phyloP scores from a whole-genome alignment of 306 rosid genomes.

The Vigna unguiculata region DNA sequence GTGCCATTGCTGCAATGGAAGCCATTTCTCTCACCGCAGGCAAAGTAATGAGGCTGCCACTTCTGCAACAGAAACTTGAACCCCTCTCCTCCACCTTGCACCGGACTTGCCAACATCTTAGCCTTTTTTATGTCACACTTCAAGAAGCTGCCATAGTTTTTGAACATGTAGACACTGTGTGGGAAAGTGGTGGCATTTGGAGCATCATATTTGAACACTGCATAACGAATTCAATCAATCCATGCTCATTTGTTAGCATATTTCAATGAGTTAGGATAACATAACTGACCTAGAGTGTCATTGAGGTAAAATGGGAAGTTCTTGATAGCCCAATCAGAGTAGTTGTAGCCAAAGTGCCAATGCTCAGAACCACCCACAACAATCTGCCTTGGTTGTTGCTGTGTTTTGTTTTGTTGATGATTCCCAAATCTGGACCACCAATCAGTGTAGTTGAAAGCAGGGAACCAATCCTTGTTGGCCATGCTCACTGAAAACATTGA shows the following conservation, averaged over 20 bases:
- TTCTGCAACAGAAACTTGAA: slow-evolving; percentile 59
- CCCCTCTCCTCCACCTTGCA: slow-evolving; percentile 67
- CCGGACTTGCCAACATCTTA: slow-evolving; percentile 45
- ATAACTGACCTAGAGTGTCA: slow-evolving; percentile 64
- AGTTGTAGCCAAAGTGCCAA: slow-evolving; percentile 56
- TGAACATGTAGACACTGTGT: slow-evolving; percentile 70
- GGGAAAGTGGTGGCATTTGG: slow-evolving; percentile 57
- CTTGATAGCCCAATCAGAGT: slow-evolving; percentile 52
- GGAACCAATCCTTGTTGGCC: slow-evolving; percentile 58
- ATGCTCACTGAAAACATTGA: slow-evolving; percentile 31
- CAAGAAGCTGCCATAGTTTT: slow-evolving; percentile 49
- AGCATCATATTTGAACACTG: slow-evolving; percentile 77
- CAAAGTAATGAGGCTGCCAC: slow-evolving; percentile 70
- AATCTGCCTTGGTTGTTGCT: slow-evolving; percentile 43
- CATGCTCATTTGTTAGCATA: neutral
- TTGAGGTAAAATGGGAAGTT: slow-evolving; percentile 51
- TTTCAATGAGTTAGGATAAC: neutral
- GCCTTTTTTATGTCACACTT: slow-evolving; percentile 64
- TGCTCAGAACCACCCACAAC: slow-evolving; percentile 62
- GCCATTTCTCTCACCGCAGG: slow-evolving; percentile 66
- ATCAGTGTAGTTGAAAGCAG: slow-evolving; percentile 47
- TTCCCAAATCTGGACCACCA: slow-evolving; percentile 53
- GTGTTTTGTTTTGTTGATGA: slow-evolving; percentile 41
- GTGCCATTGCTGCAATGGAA: slow-evolving; percentile 67
- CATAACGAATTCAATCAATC: neutral